These are phyloP conservation scores for Hypoxylon trugodes DNA, from an alignment of 495 filamentous ascomycete genomes.

Conservation along the genomic window DNA sequence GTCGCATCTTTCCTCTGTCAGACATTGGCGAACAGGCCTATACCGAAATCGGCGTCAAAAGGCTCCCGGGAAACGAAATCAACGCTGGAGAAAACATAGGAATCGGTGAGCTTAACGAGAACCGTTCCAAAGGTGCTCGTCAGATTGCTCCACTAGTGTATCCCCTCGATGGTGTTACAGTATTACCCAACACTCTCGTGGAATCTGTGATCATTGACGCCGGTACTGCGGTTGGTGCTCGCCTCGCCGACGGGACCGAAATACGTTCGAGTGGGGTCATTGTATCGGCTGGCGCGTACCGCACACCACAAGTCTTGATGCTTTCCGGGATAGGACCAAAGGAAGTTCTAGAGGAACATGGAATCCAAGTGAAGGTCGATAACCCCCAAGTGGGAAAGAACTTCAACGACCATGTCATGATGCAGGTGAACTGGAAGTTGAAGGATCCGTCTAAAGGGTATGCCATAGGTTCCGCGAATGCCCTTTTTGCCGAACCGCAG, in stretches of 20 bases:
- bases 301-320: conserved; percentile 65
- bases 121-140: conserved; percentile 49
- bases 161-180: conserved; percentile 47
- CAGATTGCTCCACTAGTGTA: conserved; percentile 48
- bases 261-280: conserved; percentile 62
- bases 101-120: conserved; percentile 65
- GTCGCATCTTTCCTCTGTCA: conserved; percentile 45
- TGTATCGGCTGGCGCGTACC: conserved; percentile 62
- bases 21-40: conserved; percentile 44
- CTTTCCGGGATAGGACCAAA: conserved; percentile 65
- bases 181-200: conserved; percentile 58
- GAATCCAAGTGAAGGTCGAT: conserved; percentile 56
- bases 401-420: conserved; percentile 57
- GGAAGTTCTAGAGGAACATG: conserved; percentile 52
- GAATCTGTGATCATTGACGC: conserved; percentile 56
- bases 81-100: conserved; percentile 63
- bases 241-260: conserved; percentile 43
- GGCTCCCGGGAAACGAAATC: conserved; percentile 49
- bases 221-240: conserved; percentile 58
- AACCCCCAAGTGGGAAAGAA: conserved; percentile 61
- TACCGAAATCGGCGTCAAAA: conserved; percentile 54
- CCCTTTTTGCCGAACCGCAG: conserved; percentile 41
- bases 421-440: conserved; percentile 51
- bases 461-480: conserved; percentile 39
- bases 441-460: conserved; percentile 47